Evolutionary conservation across 306 rosid species (phyloP), one percentile per base, ranked within the genome.

Genomic region (Rosa rugosa): DNA sequence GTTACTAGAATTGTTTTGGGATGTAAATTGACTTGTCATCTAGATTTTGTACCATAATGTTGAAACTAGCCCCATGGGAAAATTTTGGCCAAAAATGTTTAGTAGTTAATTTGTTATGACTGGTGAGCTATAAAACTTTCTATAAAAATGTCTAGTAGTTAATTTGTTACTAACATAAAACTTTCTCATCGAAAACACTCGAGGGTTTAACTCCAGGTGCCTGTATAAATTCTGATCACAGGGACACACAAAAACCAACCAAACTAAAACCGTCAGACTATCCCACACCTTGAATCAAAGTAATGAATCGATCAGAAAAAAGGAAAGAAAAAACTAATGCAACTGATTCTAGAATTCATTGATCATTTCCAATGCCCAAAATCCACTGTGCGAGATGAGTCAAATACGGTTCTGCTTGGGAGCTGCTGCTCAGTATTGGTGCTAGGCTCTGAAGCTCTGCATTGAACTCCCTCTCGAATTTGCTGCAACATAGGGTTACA

Each of bases 371-470:
- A 42, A 85, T 89, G 66, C 99, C 97, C 71, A 92, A 87, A 80
- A 94, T 80, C 84, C 92, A 91, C 86, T 90, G 92, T 12, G 91
- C 92, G 80, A 95, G 97, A 90, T 90, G 97, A 42, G 88, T 85
- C 80, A 95, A 81, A 84, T 95, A 87, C 57, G 98, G 99, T 83
- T 92, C 96, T 41, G 97, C 91, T 73, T 90, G 95, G 60, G 97
- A 92, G 78, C 88, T 91, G 75, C 85, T 89, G 88, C 90, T 91
- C 81, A 92, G 77, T 68, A 87, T 80, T 72, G 97, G 88, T 83
- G 97, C 98, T 11, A 95, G 89, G 73, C 89, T 92, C 88, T 79
- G 92, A 77, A 95, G 99, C 85, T 95, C 97, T 5, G 89, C 64
- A 77, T 92, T 84, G 67, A 95, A 95, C 70, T 95, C 98, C 78